phyloP scores from a whole-genome alignment of 345 rosid genomes.

The Eucalyptus guilfoylei region DNA sequence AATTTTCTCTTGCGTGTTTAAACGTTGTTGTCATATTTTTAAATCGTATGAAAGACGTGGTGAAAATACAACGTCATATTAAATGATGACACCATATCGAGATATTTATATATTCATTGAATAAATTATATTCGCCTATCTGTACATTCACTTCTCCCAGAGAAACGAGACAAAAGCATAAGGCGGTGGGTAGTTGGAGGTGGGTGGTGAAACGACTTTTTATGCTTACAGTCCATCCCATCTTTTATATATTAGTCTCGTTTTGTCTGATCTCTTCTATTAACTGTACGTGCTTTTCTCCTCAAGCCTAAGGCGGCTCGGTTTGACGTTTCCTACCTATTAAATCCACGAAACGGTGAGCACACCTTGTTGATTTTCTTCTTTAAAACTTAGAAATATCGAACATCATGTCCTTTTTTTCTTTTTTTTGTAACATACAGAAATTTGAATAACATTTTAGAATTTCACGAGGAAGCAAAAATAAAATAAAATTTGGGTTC shows the following conservation, averaged over 20 bases:
- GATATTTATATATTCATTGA: no score
- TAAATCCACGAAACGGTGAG: neutral
- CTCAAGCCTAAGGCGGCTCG: neutral
- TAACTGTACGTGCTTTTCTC: neutral
- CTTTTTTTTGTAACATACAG: fast-evolving
- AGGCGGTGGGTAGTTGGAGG: neutral
- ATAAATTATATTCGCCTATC: no score
- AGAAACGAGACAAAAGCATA: neutral
- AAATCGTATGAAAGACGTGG: no score
- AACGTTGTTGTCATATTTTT: no score
- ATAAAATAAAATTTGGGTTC: fast-evolving
- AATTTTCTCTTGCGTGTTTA: no score
- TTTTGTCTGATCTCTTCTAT: neutral
- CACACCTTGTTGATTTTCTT: neutral
- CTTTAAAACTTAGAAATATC: neutral
- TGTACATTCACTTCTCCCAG: no score
- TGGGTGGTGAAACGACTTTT: neutral
- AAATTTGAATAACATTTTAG: neutral
- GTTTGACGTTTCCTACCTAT: neutral
- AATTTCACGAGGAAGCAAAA: neutral
- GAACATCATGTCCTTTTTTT: neutral
- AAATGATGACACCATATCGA: no score
- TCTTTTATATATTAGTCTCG: neutral
- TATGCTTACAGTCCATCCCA: neutral
- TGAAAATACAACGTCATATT: no score